phyloP scores from a whole-genome alignment of 208 protist genomes.

The Blastocrithidia nonstop region DNA sequence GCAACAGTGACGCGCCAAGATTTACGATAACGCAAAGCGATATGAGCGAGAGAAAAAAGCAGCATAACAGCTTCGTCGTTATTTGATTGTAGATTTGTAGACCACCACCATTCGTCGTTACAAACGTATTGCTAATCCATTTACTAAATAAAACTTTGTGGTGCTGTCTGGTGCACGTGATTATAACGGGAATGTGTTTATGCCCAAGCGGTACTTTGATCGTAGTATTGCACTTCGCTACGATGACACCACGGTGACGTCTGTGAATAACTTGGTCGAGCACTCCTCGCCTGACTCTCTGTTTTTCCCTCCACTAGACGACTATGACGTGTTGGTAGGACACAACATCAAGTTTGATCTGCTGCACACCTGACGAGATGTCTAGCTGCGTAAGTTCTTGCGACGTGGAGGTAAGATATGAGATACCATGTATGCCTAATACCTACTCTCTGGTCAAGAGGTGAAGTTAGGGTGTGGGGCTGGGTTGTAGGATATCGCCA shows the following conservation, averaged over 20 bases:
- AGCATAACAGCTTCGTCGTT: slow-evolving; percentile 31
- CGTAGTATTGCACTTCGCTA: slow-evolving; percentile 62
- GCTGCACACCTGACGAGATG: slow-evolving; percentile 79
- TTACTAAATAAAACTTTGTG: slow-evolving; percentile 80
- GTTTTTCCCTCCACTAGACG: slow-evolving; percentile 75
- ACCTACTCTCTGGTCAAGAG: slow-evolving; percentile 79
- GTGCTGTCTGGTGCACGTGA: slow-evolving; percentile 80
- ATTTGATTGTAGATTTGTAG: slow-evolving; percentile 81
- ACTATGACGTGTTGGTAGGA: slow-evolving; percentile 85
- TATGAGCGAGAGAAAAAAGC: slow-evolving; percentile 56
- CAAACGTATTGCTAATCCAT: slow-evolving; percentile 85
- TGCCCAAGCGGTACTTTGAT: slow-evolving; percentile 70
- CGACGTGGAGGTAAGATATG: slow-evolving; percentile 76
- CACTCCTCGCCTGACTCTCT: slow-evolving; percentile 64
- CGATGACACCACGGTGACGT: slow-evolving; percentile 55
- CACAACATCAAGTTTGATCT: slow-evolving; percentile 91
- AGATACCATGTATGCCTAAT: slow-evolving; percentile 91
- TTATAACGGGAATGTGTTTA: slow-evolving; percentile 80
- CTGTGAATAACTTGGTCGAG: slow-evolving; percentile 46
- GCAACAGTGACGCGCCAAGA: slow-evolving; percentile 75
- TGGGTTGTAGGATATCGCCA: slow-evolving; percentile 78
- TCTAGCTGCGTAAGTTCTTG: slow-evolving; percentile 71
- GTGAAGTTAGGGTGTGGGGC: slow-evolving; percentile 68
- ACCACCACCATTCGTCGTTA: slow-evolving; percentile 79
- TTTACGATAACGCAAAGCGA: slow-evolving; percentile 71